phyloP scores from a whole-genome alignment of 768 basidiomycete species.

The Tremella fuciformis region DNA sequence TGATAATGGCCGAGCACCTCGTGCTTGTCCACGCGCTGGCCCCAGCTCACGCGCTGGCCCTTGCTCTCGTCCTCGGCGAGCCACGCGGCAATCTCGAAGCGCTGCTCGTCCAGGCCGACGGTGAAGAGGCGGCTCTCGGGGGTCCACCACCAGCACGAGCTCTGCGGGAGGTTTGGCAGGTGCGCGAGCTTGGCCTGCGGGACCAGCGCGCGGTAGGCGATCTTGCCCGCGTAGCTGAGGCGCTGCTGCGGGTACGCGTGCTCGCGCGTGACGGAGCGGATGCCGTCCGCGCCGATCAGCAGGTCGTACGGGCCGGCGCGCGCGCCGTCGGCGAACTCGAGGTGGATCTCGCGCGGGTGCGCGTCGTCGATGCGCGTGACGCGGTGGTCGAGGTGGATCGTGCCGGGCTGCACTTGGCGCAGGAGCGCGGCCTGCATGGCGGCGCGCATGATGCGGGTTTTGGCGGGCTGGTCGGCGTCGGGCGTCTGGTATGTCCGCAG shows the following conservation, averaged over 20 bases:
- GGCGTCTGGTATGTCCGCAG: constrained; percentile 18
- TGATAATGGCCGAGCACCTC: constrained; percentile 22
- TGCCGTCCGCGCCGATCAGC: constrained; percentile 39
- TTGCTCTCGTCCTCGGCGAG: constrained; percentile 19
- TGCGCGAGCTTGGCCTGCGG: constrained; percentile 26
- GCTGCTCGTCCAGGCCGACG: constrained; percentile 20
- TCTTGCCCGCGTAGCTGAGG: constrained; percentile 35
- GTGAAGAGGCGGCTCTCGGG: constrained; percentile 23
- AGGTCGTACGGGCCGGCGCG: constrained; percentile 25
- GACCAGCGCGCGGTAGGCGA: constrained; percentile 26
- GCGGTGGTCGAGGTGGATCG: constrained; percentile 31
- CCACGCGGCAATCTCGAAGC: constrained; percentile 23
- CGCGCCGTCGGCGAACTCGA: constrained; percentile 31
- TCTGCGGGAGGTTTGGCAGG: constrained; percentile 17
- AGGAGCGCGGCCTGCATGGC: constrained; percentile 33
- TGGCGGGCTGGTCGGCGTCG: constrained; percentile 16
- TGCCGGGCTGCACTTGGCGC: constrained; percentile 15
- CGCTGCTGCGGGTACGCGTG: constrained; percentile 33
- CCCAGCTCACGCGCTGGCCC: constrained; percentile 28
- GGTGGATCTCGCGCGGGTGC: constrained; percentile 4
- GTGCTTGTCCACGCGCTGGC: constrained; percentile 14
- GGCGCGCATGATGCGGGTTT: constrained; percentile 27
- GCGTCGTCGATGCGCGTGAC: constrained; percentile 17
- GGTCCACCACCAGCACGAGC: constrained; percentile 24
- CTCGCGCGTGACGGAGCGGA: constrained; percentile 37